Conservation (phyloP, 352 stramenopile species). For the Globisporangium spinosum region DNA sequence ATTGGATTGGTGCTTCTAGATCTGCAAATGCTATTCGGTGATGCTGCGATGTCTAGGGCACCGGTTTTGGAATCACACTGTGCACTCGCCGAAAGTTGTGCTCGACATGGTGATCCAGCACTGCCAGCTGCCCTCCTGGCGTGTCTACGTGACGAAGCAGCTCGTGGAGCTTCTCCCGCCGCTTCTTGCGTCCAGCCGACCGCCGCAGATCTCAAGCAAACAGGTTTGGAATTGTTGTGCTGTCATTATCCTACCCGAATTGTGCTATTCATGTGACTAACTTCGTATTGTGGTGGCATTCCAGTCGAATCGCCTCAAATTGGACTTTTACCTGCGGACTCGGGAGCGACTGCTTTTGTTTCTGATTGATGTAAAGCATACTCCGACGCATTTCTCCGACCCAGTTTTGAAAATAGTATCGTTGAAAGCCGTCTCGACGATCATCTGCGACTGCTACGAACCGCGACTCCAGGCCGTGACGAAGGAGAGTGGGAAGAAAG, state of each 20-base stretch:
- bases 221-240: constrained; percentile 19
- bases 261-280: constrained; percentile 6
- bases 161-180: constrained; percentile 70
- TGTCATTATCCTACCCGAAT: neutral
- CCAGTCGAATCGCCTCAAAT: constrained; percentile 43
- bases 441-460: constrained; percentile 80
- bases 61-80: constrained; percentile 82
- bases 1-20: constrained; percentile 30
- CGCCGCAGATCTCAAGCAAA: constrained; percentile 43
- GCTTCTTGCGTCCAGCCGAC: constrained; percentile 65
- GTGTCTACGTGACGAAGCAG: constrained; percentile 76
- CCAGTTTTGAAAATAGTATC: constrained; percentile 42
- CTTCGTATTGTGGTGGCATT: constrained; percentile 9
- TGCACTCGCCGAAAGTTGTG: constrained; percentile 61
- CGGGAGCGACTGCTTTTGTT: constrained; percentile 52
- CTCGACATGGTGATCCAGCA: constrained; percentile 71
- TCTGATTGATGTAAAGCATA: constrained; percentile 47
- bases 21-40: constrained; percentile 77
- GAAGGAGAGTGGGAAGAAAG: constrained; percentile 12
- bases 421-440: constrained; percentile 58
- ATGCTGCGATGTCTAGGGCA: constrained; percentile 70
- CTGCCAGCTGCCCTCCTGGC: constrained; percentile 56
- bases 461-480: constrained; percentile 31
- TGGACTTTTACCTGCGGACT: constrained; percentile 59
- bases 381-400: constrained; percentile 48